Base-by-base conservation (phyloP, 2,329 filamentous ascomycete species). In the Leptodontidium sp. region DNA sequence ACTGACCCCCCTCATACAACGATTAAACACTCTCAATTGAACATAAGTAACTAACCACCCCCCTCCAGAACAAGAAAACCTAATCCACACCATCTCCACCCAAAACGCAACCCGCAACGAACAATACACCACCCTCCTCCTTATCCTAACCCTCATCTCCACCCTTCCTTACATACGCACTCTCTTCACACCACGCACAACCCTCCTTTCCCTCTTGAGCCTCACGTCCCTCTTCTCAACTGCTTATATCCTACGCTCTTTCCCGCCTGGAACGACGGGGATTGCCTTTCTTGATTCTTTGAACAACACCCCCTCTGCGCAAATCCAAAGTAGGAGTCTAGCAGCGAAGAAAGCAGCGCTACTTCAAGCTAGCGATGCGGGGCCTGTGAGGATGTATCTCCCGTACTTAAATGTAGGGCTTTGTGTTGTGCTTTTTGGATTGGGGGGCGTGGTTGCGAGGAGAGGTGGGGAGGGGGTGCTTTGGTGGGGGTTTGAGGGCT, bases 151-250 rank as follows among this genome's bases (percentile, higher is more conserved):
- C 1, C 73, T 87, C 66, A 77, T 87, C 65, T 84, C 87, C 61
- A 78, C 83, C 3, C 67, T 90, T 17, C 84, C 88, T 49, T 91
- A 90, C 80, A 70, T 89, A 4, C 76, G 84, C 24, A 79, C 81
- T 11, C 79, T 90, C 29, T 75, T 85, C 71, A 67, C 75, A 11
- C 73, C 79, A 72, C 57, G 76, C 71, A 70, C 80, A 6, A 50
- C 68, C 38, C 75, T 78, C 12, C 70, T 82, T 17, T 77, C 88
- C 7, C 71, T 91, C 5, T 83, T 93, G 2, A 83, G 85, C 55
- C 81, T 92, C n/a, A 85, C 87, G 0, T 91, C 88, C 29, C 84
- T 94, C 21, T 81, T 84, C 21, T 85, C 85, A 2, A 91, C 89
- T 3, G 84, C 86, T 0, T 93, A 87, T 77, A 83, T 89, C 1